Evolutionary conservation across 768 basidiomycete species (phyloP).

Genomic region (Dacryopinax primogenitus): DNA sequence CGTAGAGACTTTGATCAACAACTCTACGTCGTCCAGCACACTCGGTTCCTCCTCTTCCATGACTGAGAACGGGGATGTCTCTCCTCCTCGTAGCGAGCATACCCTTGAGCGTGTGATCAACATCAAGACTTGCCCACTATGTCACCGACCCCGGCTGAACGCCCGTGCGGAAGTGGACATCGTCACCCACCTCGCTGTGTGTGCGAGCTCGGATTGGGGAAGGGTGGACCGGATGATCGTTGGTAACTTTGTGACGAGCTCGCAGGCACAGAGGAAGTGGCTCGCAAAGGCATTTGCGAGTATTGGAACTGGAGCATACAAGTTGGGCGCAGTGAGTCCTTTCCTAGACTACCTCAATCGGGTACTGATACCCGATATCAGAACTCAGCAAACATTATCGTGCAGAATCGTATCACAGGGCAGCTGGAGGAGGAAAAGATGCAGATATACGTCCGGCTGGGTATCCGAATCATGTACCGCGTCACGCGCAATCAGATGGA

Average conservation of each 20-base stretch:
- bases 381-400: conserved; percentile 97
- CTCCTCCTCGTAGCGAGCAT: conserved; percentile 24
- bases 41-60: conserved; percentile 18
- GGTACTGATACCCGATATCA: conserved; percentile 22
- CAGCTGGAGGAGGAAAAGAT: conserved; percentile 97
- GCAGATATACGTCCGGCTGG: conserved; percentile 84
- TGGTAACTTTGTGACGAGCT: conserved; percentile 85
- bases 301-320: conserved; percentile 75
- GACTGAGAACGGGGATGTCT: conserved; percentile 22
- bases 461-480: conserved; percentile 86
- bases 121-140: conserved; percentile 85
- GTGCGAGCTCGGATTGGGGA: conserved; percentile 86
- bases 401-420: conserved; percentile 85
- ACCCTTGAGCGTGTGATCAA: conserved; percentile 80
- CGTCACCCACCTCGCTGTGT: conserved; percentile 91
- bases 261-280: conserved; percentile 95
- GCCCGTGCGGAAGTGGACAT: conserved; percentile 88
- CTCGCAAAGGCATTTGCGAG: conserved; percentile 81
- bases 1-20: conserved; percentile 19
- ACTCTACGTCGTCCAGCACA: conserved; percentile 15
- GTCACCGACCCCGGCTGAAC: conserved; percentile 74
- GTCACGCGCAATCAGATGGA: conserved; percentile 77
- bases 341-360: conserved; percentile 11
- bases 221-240: conserved; percentile 81
- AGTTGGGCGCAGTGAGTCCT: conserved; percentile 67